Percentiles rank a stretch among this genome's conserved stretches.
Evolutionary conservation across 2,329 filamentous ascomycete species (phyloP).

Genomic region (Exophiala phaeomuriformis): DNA sequence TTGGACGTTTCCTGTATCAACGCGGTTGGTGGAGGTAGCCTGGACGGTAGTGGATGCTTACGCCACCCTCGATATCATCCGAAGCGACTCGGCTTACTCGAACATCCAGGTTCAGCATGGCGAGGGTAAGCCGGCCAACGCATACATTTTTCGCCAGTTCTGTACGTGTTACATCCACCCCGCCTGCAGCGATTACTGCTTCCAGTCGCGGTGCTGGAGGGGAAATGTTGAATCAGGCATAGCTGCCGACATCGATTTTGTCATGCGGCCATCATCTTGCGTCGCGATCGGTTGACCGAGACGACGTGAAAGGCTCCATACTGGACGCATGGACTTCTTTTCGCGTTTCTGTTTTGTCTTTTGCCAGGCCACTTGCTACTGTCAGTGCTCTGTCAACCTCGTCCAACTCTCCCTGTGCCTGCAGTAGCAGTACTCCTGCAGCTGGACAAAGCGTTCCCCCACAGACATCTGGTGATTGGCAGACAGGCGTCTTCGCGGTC

Average conservation of each 20-base stretch:
- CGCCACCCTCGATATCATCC: constrained; percentile 5
- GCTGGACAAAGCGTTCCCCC: constrained; percentile 15
- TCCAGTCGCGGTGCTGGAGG: background rate
- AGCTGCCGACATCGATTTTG: constrained; percentile 6
- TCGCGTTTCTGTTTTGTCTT: constrained; percentile 12
- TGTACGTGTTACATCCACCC: constrained; percentile 1
- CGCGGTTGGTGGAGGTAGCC: constrained; percentile 11
- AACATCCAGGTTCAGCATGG: background rate
- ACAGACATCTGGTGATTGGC: constrained; percentile 14
- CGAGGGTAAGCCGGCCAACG: constrained; percentile 1
- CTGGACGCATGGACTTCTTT: constrained; percentile 10
- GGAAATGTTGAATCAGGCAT: constrained; percentile 5
- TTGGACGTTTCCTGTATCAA: background rate
- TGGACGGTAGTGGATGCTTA: constrained; percentile 7
- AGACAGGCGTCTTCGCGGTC: constrained; percentile 1
- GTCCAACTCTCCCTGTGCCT: constrained; percentile 12
- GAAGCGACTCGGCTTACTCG: constrained; percentile 5
- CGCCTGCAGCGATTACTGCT: constrained; percentile 1
- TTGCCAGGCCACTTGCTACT: constrained; percentile 5
- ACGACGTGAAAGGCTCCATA: constrained; percentile 10
- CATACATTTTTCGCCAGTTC: background rate
- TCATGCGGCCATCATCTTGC: constrained; percentile 9
- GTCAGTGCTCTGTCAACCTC: constrained; percentile 17
- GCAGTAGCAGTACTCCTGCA: constrained; percentile 17
- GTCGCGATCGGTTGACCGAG: constrained; percentile 10